Evolutionary conservation across 2,329 filamentous ascomycete species (phyloP), one percentile per base, ranked within the genome.

Genomic region (Aureobasidium sp.): DNA sequence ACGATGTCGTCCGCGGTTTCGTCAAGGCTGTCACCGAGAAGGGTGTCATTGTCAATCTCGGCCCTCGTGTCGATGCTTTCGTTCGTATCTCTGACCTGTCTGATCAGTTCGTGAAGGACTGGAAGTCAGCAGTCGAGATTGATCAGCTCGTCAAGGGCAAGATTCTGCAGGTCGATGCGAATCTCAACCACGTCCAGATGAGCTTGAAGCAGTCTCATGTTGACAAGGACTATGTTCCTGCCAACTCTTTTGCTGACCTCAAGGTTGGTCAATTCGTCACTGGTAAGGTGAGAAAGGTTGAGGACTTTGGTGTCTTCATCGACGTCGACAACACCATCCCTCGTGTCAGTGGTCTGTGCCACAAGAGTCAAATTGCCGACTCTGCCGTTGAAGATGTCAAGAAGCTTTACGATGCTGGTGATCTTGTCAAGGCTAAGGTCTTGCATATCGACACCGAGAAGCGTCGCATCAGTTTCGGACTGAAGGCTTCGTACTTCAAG

Each of bases 291-390:
- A 87, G 92, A 69, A 96, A 95, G 75, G 92, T 97, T 2, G 90
- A 96, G 71, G 89, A 96, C 36, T 99, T 92, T 72, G 94, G 94
- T 66, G 93, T 93, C 5, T 99, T 99, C 73, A 89, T 99, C 68
- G 84, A 95, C 47, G 80, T 99, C 24, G 91, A 97, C 73, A 86
- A 88, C 64, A 95, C 92, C 5, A 69, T 70, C 39, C 82, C 84
- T 61, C 96, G 96, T 68, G 85, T 99, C 65, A 96, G 93, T 68
- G 94, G 94, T 65, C 82, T 99, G 10, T 97, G 93, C 73, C 94
- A 99, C 74, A 85, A 89, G 65, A 93, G 87, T 66, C 88, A 99
- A 73, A 92, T 99, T 82, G 92, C 94, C 0, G 91, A 96, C 67
- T 87, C 87, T 68, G 78, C 82, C 5, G 86, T 97, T 27, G 82